Evolutionary conservation across 805 yeast species (phyloP).

Genomic region (Candida ipomoeae): DNA sequence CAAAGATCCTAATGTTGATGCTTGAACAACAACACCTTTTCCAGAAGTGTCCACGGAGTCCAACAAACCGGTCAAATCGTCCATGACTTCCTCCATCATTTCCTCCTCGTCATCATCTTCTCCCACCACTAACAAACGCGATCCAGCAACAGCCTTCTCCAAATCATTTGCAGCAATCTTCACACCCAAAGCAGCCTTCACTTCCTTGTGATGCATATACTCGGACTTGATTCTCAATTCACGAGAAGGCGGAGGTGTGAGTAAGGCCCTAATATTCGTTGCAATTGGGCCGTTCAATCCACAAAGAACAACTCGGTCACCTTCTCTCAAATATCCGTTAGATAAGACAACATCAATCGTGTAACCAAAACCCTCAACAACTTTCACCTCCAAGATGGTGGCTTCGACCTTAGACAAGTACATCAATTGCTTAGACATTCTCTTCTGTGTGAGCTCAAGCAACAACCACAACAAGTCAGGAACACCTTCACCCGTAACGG

Average conservation of each 20-base stretch:
- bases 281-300: conserved; percentile 99
- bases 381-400: conserved; percentile 95
- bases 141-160: conserved; percentile 99
- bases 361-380: conserved; percentile 96
- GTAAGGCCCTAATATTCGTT: conserved; percentile 88
- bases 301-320: conserved; percentile 92
- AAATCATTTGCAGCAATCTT: conserved; percentile 97
- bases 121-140: conserved; percentile 89
- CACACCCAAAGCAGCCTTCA: conserved; percentile 98
- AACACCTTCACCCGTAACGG: conserved; percentile 99
- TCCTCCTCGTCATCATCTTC: conserved; percentile 98
- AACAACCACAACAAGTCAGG: conserved; percentile 96
- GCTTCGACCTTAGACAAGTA: conserved; percentile 93
- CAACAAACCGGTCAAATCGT: conserved; percentile 88
- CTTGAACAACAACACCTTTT: conserved; percentile 97
- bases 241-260: conserved; percentile 96
- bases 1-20: conserved; percentile 95
- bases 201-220: conserved; percentile 94
- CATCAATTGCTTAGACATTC: conserved; percentile 98
- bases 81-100: conserved; percentile 97
- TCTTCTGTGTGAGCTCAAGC: conserved; percentile 92
- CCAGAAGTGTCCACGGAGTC: conserved; percentile 95
- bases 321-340: conserved; percentile 93
- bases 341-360: conserved; percentile 96
- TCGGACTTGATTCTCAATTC: conserved; percentile 96